These are phyloP conservation scores for Stemphylium beticola DNA, from an alignment of 2,329 filamentous ascomycete genomes.

Conservation along the genomic window DNA sequence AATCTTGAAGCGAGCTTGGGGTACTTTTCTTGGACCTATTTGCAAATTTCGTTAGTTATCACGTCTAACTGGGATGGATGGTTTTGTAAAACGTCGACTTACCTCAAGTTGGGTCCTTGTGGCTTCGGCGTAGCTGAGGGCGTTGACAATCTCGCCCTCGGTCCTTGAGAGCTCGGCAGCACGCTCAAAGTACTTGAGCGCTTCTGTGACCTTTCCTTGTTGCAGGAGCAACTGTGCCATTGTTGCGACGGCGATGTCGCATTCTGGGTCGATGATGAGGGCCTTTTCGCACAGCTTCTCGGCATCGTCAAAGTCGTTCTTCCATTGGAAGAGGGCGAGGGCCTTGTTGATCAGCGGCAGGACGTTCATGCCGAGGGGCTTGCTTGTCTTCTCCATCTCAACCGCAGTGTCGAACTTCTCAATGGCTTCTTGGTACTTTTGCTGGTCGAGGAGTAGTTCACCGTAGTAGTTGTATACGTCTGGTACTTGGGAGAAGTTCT, in stretches of 20 bases:
- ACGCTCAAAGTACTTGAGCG: constrained; percentile 95
- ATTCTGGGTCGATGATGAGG: constrained; percentile 96
- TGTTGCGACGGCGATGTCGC: constrained; percentile 96
- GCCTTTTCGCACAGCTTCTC: constrained; percentile 98
- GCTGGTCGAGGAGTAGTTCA: constrained; percentile 93
- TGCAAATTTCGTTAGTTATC: not conserved
- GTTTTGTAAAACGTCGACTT: constrained; percentile 18
- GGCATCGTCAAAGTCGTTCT: constrained; percentile 92
- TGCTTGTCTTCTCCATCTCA: constrained; percentile 94
- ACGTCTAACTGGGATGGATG: no score
- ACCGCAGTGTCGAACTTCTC: constrained; percentile 99
- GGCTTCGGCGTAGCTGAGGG: constrained; percentile 94
- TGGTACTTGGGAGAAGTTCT: constrained; percentile 95
- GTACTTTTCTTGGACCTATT: constrained; percentile 60
- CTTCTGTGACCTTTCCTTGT: constrained; percentile 95
- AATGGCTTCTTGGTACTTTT: constrained; percentile 92
- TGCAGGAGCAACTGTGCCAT: constrained; percentile 98
- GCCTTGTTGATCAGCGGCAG: constrained; percentile 98
- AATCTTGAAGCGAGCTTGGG: constrained; percentile 57
- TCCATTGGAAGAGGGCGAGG: constrained; percentile 96
- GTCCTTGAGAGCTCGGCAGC: constrained; percentile 93
- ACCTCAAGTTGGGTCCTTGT: constrained; percentile 90
- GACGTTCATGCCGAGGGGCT: constrained; percentile 96
- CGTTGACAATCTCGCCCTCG: constrained; percentile 94
- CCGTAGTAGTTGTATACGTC: constrained; percentile 99